phyloP scores from a whole-genome alignment of 2,329 filamentous ascomycete species.

The Daldinia sp. region DNA sequence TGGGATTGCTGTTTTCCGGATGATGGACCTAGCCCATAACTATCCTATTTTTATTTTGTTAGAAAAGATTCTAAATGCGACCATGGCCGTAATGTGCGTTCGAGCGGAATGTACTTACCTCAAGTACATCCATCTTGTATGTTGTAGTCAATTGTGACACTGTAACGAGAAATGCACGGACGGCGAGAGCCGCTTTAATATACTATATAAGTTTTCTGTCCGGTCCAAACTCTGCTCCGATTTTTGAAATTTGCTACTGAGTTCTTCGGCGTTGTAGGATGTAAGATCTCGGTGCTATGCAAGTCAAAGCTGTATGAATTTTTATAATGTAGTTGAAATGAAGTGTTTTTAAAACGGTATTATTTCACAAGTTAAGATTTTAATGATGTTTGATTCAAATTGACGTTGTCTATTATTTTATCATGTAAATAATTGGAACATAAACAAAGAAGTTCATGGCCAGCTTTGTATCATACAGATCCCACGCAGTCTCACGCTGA shows the following conservation, averaged over 20 bases:
- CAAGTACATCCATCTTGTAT: neutral
- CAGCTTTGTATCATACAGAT: conserved; percentile 33
- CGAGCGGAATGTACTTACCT: neutral
- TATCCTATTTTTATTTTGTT: neutral
- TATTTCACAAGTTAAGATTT: conserved; percentile 7
- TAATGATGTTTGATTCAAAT: neutral
- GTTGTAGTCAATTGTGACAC: neutral
- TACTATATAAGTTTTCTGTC: neutral
- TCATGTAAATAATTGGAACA: conserved; percentile 38
- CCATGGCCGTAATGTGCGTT: neutral
- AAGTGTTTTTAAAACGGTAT: neutral
- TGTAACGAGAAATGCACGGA: neutral
- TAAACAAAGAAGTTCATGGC: conserved; percentile 35
- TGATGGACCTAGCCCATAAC: neutral
- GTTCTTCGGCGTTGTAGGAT: neutral
- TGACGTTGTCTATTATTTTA: conserved; percentile 11
- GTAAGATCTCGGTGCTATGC: neutral
- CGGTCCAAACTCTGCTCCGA: neutral
- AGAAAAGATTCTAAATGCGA: neutral
- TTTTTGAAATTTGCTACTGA: neutral
- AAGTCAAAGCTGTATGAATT: neutral
- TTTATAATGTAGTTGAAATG: neutral
- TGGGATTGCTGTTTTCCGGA: neutral
- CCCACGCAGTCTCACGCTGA: conserved; percentile 18
- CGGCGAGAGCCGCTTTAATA: neutral